Conservation (phyloP, 2,329 filamentous ascomycete genomes). For the Exutisphaerella laricina region DNA sequence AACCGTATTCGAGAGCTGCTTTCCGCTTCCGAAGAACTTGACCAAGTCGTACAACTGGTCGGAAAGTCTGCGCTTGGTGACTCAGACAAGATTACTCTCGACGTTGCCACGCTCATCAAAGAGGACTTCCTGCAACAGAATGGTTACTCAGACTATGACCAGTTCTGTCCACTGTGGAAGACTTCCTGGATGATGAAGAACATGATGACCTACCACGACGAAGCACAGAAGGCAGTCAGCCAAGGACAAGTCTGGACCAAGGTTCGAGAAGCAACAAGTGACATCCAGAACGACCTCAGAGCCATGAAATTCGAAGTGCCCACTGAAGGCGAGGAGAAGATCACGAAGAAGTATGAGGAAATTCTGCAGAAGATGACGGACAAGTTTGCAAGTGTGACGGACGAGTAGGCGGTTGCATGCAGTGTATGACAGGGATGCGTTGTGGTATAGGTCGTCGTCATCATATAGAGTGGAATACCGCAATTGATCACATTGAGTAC, state of each 20-base stretch:
- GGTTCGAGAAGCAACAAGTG: slow-evolving; percentile 82
- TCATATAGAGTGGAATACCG: too few relatives aligned
- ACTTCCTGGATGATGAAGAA: slow-evolving; percentile 99
- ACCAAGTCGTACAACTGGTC: slow-evolving; percentile 97
- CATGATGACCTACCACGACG: slow-evolving; percentile 97
- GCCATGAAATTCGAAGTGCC: slow-evolving; percentile 97
- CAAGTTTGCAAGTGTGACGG: slow-evolving; percentile 92
- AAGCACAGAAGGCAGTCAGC: slow-evolving; percentile 88
- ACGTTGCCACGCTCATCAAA: slow-evolving; percentile 86
- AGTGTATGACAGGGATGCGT: not conserved
- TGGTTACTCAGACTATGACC: slow-evolving; percentile 97
- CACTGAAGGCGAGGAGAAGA: slow-evolving; percentile 70
- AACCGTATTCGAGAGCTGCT: slow-evolving; percentile 92
- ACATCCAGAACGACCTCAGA: slow-evolving; percentile 77
- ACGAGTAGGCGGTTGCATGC: slow-evolving; percentile 60
- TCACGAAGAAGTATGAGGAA: slow-evolving; percentile 91
- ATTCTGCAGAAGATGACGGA: slow-evolving; percentile 89
- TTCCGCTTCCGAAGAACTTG: slow-evolving; percentile 91
- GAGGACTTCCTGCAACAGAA: slow-evolving; percentile 99
- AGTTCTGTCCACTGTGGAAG: slow-evolving; percentile 99
- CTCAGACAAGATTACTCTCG: slow-evolving; percentile 95
- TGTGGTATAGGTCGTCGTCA: too few relatives aligned
- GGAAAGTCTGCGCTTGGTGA: slow-evolving; percentile 96
- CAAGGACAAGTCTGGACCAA: slow-evolving; percentile 90
- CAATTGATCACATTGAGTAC: too few relatives aligned